These are phyloP conservation scores for Candida pseudoviswanathii DNA, from an alignment of 1,139 yeast species.

Conservation along the genomic window DNA sequence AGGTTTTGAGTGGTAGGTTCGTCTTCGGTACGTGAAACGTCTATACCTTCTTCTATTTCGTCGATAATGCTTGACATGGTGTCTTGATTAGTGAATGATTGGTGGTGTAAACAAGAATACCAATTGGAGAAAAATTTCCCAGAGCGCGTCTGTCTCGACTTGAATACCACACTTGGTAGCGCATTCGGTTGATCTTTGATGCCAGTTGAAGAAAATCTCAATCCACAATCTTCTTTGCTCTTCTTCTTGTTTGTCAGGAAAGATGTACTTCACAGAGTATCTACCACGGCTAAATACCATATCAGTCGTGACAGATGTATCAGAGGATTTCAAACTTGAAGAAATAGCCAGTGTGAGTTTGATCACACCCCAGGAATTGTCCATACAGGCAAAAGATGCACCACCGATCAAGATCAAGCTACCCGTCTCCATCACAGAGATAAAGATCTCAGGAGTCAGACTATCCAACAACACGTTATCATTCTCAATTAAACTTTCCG, in stretches of 20 bases:
- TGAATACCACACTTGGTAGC: not conserved
- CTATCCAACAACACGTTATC: constrained; percentile 11
- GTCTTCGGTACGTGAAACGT: not conserved
- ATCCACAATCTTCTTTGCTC: not conserved
- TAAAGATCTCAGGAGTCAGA: constrained; percentile 13
- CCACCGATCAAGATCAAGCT: not conserved
- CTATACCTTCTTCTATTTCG: constrained; percentile 5
- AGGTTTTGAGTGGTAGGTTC: not conserved
- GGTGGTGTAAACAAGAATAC: not conserved
- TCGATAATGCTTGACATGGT: constrained; percentile 5
- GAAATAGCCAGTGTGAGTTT: not conserved
- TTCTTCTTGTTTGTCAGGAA: not conserved
- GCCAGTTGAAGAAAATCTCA: not conserved
- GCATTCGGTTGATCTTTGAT: not conserved
- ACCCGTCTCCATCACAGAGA: constrained; percentile 4
- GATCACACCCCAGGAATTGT: not conserved
- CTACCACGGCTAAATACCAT: constrained; percentile 40
- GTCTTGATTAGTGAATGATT: not conserved
- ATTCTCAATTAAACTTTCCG: constrained; percentile 13
- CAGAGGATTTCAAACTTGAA: constrained; percentile 3
- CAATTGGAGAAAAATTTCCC: not conserved
- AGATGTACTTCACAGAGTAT: constrained; percentile 40
- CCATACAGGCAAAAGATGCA: not conserved
- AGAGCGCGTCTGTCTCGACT: not conserved
- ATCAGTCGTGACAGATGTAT: constrained; percentile 28